Evolutionary conservation across 164 flowering plant genomes (phyloP).

Genomic region (Taxillus chinensis): DNA sequence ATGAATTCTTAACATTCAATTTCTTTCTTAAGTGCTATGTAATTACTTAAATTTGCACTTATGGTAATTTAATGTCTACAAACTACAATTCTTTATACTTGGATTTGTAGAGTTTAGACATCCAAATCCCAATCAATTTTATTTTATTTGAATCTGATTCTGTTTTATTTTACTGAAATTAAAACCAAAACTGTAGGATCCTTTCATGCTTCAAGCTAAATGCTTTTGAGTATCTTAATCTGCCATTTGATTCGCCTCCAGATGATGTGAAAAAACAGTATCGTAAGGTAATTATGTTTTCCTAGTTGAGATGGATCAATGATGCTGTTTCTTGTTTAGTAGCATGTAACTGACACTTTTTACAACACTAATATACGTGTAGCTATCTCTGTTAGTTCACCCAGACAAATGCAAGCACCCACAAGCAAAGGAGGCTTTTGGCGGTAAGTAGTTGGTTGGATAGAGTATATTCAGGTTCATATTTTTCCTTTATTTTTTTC

Average conservation of each 20-base stretch:
- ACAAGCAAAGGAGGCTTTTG: conserved; percentile 97
- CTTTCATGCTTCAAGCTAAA: conserved; percentile 97
- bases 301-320: not conserved
- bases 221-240: conserved; percentile 79
- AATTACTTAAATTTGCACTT: too few species aligned
- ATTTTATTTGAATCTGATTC: too few species aligned
- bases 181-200: conserved; percentile 40
- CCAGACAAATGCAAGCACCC: conserved; percentile 99
- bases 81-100: too few species aligned
- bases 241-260: conserved; percentile 58
- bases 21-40: too few species aligned
- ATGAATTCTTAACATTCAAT: too few species aligned
- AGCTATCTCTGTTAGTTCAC: conserved; percentile 92
- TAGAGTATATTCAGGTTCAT: too few species aligned
- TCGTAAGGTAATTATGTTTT: conserved; percentile 56
- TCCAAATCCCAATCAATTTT: too few species aligned
- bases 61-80: too few species aligned
- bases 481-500: too few species aligned
- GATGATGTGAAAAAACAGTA: conserved; percentile 90
- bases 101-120: too few species aligned
- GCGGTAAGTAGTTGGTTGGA: conserved; percentile 25
- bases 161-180: too few species aligned
- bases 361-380: conserved; percentile 5
- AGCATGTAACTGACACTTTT: conserved; percentile 2
- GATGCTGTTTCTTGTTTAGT: not conserved